These are phyloP conservation scores for Boletus reticulatus DNA, from an alignment of 768 basidiomycete genomes.

Conservation along the genomic window DNA sequence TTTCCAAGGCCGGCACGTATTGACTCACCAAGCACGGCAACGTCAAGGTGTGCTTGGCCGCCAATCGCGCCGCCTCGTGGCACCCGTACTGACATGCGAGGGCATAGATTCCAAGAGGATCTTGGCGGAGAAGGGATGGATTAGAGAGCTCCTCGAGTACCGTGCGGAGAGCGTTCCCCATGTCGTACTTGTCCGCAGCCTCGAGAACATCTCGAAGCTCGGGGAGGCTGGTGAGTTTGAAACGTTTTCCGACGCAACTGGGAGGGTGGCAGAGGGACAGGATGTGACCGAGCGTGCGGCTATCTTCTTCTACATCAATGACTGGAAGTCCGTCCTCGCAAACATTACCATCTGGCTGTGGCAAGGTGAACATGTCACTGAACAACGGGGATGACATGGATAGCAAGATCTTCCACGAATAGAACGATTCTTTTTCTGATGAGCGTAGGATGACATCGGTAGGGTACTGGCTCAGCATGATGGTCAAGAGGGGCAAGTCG, in stretches of 20 bases:
- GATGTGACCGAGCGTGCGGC: constrained; percentile 3
- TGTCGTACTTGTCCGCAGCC: constrained; percentile 16
- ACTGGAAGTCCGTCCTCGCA: background rate
- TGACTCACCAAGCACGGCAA: background rate
- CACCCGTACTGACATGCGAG: constrained; percentile 10
- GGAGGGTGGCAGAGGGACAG: constrained; percentile 11
- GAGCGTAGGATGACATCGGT: constrained; percentile 16
- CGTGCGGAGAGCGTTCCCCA: constrained; percentile 1
- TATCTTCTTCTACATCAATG: constrained; percentile 13
- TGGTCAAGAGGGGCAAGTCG: background rate
- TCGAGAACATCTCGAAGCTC: constrained; percentile 13
- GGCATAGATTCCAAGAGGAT: constrained; percentile 8
- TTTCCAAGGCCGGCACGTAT: constrained; percentile 12
- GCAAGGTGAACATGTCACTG: constrained; percentile 12
- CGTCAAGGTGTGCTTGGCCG: constrained; percentile 6
- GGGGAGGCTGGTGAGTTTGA: background rate
- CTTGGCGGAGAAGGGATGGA: background rate
- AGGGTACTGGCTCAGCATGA: constrained; percentile 10
- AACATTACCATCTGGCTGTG: background rate
- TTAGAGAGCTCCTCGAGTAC: constrained; percentile 4
- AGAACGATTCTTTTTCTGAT: constrained; percentile 4
- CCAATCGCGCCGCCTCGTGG: background rate
- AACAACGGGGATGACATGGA: constrained; percentile 15
- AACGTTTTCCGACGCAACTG: background rate
- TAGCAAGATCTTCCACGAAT: constrained; percentile 7